Evolutionary conservation across 257 asterid species (phyloP), one percentile per base, ranked within the genome.

Genomic region (Nicotiana undulata): DNA sequence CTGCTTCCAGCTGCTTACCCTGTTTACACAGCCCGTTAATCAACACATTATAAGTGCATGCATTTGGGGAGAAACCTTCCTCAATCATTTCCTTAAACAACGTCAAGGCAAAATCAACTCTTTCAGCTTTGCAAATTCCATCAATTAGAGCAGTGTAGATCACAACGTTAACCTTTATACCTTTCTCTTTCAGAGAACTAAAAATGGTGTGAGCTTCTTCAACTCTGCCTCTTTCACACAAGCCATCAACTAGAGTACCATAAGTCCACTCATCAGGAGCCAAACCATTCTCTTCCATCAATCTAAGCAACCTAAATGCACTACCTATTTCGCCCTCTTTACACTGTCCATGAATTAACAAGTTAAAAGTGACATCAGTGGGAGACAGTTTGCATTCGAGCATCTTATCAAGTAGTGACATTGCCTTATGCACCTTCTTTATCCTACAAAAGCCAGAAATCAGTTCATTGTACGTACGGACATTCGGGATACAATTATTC

Each of bases 401-500:
- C 95, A 93, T 93, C 90, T 77, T 86, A 83, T 61, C 83, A 81
- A 91, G 93, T 77, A 91, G 81, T 56, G 85, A 66, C 97, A 93
- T 93, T 12, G 95, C 97, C 86, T 84, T 90, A 86, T 90, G 92
- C 82, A 86, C 95, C 76, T 88, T 80, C 68, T 82, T 89, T 31
- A 6, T 83, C 85, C 88, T 85, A 81, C 94, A 90, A 60, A 84
- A 88, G 34, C 97, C 97, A 76, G 81, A 90, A 13, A 93, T 91
- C 85, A 93, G 87, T 84, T 88, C 94, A 80, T 91, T 93, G 85
- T 89, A 91, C 4, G 96, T 91, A 20, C 96, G 90, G 29, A 87
- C 86, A 89, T 91, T 80, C 9, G 94, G 96, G 46, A 28, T 55
- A 60, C 92, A 91, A 49, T 85, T 83, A 37, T 84, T 90, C 9